Percentiles rank a stretch among this genome's conserved stretches.
phyloP scores from a whole-genome alignment of 2,329 filamentous ascomycete species.

The Arthrobotrys iridis region DNA sequence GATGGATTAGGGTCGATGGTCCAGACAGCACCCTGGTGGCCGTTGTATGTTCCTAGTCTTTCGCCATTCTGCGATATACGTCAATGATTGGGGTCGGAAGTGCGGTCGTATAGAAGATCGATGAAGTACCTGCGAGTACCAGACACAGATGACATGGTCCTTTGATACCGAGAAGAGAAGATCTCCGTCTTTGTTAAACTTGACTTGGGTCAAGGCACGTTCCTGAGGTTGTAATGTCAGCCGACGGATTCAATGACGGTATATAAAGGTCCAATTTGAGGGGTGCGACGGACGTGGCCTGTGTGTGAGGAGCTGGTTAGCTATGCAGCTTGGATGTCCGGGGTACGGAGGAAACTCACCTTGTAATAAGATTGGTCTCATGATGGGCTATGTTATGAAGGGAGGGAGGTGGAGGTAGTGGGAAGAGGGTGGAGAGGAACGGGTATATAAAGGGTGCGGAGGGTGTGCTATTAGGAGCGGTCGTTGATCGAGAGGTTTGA shows the following conservation, averaged over 20 bases:
- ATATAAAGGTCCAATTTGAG: slow-evolving; percentile 7
- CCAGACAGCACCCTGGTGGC: slow-evolving; percentile 98
- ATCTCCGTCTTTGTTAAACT: slow-evolving; percentile 92
- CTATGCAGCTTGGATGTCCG: slow-evolving; percentile 13
- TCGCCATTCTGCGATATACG: slow-evolving; percentile 77
- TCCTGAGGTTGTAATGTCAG: slow-evolving; percentile 67
- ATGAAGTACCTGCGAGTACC: slow-evolving; percentile 76
- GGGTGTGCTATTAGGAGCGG: slow-evolving; percentile 9
- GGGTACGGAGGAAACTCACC: slow-evolving; percentile 63
- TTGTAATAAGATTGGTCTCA: slow-evolving; percentile 95
- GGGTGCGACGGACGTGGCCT: slow-evolving; percentile 48
- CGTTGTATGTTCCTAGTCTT: slow-evolving; percentile 93
- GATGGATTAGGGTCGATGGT: slow-evolving; percentile 96
- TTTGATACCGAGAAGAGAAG: slow-evolving; percentile 95
- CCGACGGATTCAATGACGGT: slow-evolving; percentile 4
- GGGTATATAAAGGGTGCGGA: slow-evolving; percentile 51
- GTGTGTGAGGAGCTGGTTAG: slow-evolving; percentile 52
- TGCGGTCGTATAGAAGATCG: not conserved
- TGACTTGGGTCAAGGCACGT: slow-evolving; percentile 94
- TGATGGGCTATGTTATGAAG: slow-evolving; percentile 66
- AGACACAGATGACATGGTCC: slow-evolving; percentile 95
- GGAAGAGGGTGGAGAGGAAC: not conserved
- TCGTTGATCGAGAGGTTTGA: slow-evolving; percentile 18
- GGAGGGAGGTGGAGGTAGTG: not conserved
- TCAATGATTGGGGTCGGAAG: not conserved